A percentile compares a stretch with the other conserved stretches of the same genome.
These are phyloP conservation scores for Penicillium hesseltinei DNA, from an alignment of 2,329 filamentous ascomycete species.

Conservation along the genomic window DNA sequence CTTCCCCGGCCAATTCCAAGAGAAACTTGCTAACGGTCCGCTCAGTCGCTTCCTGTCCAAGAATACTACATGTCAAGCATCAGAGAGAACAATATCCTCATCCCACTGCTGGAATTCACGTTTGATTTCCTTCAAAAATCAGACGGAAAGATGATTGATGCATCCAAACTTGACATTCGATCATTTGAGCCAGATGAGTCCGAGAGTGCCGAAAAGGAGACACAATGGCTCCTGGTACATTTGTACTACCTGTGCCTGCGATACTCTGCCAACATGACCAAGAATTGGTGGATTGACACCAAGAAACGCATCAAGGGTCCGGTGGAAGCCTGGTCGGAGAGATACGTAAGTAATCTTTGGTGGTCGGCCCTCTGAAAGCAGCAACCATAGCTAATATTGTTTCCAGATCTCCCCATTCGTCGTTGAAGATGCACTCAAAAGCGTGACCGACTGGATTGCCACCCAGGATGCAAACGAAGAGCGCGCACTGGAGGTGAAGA, in stretches of 20 bases:
- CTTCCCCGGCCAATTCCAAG: background rate
- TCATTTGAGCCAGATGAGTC: conserved; percentile 60
- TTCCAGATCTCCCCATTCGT: conserved; percentile 44
- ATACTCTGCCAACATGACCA: conserved; percentile 74
- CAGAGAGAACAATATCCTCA: conserved; percentile 68
- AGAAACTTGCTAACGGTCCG: conserved; percentile 22
- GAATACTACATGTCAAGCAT: conserved; percentile 76
- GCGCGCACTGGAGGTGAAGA: conserved; percentile 61
- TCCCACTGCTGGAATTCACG: conserved; percentile 70
- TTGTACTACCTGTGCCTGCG: conserved; percentile 80
- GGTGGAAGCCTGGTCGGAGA: conserved; percentile 81
- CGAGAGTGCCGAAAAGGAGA: conserved; percentile 67
- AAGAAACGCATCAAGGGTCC: conserved; percentile 74
- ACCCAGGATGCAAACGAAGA: conserved; percentile 52
- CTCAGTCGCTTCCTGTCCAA: conserved; percentile 72
- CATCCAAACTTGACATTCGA: conserved; percentile 67
- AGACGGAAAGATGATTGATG: conserved; percentile 67
- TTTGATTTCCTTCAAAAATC: conserved; percentile 84
- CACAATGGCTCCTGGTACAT: conserved; percentile 80
- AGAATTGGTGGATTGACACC: conserved; percentile 79
- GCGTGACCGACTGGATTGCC: conserved; percentile 42
- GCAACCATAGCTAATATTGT: conserved; percentile 9
- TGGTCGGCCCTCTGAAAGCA: background rate
- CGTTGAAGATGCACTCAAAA: conserved; percentile 39
- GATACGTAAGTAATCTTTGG: conserved; percentile 68